Evolutionary conservation across 2,329 filamentous ascomycete genomes (phyloP), one percentile per base, ranked within the genome.

Genomic region (Sporothrix protearum): DNA sequence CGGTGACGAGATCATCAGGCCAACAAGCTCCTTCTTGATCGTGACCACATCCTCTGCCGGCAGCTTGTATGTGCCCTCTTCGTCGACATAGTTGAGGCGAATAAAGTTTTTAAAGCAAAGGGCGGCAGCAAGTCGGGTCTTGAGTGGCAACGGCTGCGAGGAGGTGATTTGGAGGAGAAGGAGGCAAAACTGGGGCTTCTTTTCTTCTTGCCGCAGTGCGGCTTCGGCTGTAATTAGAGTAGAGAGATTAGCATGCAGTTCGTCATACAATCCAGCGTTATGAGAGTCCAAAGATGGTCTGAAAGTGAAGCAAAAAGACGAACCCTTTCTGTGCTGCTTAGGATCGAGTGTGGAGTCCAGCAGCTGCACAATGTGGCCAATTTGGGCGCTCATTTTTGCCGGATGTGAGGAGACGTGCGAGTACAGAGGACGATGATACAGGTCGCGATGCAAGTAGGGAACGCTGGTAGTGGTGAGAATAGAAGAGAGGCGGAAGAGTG

Each of bases 81-180:
- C 95, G 81, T 98, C 93, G 77, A 93, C 92, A 89, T 96, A 99
- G 85, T 94, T 96, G 79, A 92, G 89, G 81, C 92, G 92, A 78
- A 99, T 94, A 81, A 97, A 97, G 84, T 99, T 99, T 83, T 99
- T 99, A 88, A 99, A 99, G 84, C 92, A 96, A 73, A 99, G 86
- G 36, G 96, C 93, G 77, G 92, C 93, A 7, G 95, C 89, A 55
- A 99, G 89, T 74, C 96, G 90, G 73, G 92, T 96, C 77, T 92
- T 95, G 75, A 86, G 82, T 53, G 93, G 90, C 74, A 91, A 88
- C 55, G 87, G 84, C 71, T 90, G 88, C 76, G 91, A 89, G 75
- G 92, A 93, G 77, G 97, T 93, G 78, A 98, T 96, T 77, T 95
- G 94, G 69, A 99, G 91, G 70, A 99, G 89, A 71, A 87, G 86